These are phyloP conservation scores for Colletotrichum lini DNA, from an alignment of 2,329 filamentous ascomycete genomes.

Conservation along the genomic window DNA sequence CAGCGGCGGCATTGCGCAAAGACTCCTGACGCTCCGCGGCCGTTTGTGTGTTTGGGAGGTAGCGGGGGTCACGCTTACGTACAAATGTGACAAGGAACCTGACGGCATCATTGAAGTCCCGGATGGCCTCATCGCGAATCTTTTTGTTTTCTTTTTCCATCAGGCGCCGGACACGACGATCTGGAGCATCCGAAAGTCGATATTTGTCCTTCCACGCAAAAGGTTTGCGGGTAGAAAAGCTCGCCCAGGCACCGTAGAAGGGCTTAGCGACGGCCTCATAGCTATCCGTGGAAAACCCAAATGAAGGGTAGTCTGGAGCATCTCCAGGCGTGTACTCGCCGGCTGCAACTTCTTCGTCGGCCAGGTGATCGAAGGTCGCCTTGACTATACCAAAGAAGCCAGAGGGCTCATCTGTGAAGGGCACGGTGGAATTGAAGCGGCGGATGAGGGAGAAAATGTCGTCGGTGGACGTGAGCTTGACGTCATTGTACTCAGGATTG, in stretches of 20 bases:
- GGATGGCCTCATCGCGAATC: conserved; percentile 83
- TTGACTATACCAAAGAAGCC: conserved; percentile 89
- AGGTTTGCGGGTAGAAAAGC: conserved; percentile 86
- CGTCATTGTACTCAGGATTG: conserved; percentile 75
- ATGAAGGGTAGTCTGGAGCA: conserved; percentile 80
- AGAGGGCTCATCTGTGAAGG: conserved; percentile 83
- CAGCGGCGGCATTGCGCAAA: conserved; percentile 82
- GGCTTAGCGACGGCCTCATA: conserved; percentile 83
- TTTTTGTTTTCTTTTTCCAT: conserved; percentile 98
- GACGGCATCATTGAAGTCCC: conserved; percentile 94
- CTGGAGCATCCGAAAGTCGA: conserved; percentile 86
- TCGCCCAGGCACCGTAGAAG: conserved; percentile 87
- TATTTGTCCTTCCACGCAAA: conserved; percentile 94
- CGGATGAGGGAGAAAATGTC: conserved; percentile 85
- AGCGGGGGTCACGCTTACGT: conserved; percentile 91
- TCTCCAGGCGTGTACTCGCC: conserved; percentile 77
- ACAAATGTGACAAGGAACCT: conserved; percentile 89
- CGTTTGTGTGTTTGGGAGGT: conserved; percentile 81
- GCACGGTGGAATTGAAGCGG: conserved; percentile 82
- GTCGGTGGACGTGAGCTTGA: conserved; percentile 83
- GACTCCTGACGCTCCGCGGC: conserved; percentile 85
- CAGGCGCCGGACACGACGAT: conserved; percentile 83
- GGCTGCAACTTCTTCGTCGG: conserved; percentile 83
- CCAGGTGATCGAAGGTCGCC: conserved; percentile 84
- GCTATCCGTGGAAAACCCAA: conserved; percentile 81